Evolutionary conservation across 1,284 basidiomycete species (phyloP).

Genomic region (Kwoniella shivajii): DNA sequence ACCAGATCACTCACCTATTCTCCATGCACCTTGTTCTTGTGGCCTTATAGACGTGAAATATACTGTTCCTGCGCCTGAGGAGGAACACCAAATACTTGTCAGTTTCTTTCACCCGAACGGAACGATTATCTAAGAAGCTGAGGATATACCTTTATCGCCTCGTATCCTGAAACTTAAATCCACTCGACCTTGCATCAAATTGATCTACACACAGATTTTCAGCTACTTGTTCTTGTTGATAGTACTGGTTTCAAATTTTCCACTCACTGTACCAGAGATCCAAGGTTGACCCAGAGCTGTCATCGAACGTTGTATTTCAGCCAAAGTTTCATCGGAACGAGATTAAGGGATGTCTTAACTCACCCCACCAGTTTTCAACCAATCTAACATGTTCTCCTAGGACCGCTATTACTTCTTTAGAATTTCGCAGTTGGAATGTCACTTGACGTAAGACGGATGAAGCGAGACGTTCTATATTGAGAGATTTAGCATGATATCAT

Average conservation of each 20-base stretch:
- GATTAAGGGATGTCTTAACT: constrained; percentile 26
- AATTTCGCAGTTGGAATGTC: constrained; percentile 51
- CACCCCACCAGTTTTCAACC: constrained; percentile 50
- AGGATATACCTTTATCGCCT: constrained; percentile 37
- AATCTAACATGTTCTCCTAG: constrained; percentile 47
- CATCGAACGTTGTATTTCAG: background rate
- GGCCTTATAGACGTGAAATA: constrained; percentile 55
- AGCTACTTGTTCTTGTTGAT: constrained; percentile 4
- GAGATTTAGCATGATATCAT: background rate
- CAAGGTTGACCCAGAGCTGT: constrained; percentile 52
- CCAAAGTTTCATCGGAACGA: no score
- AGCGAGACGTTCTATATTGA: constrained; percentile 46
- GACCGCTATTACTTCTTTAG: constrained; percentile 38
- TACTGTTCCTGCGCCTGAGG: constrained; percentile 48
- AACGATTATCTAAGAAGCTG: constrained; percentile 7
- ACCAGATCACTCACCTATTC: constrained; percentile 43
- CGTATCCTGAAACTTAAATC: constrained; percentile 52
- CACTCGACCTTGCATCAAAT: constrained; percentile 54
- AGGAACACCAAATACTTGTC: constrained; percentile 11
- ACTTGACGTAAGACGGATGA: constrained; percentile 51
- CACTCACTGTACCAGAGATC: constrained; percentile 50
- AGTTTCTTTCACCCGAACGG: background rate
- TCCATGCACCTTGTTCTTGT: constrained; percentile 47
- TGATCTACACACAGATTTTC: constrained; percentile 38
- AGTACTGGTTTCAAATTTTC: background rate